Conservation (phyloP, 1,284 basidiomycete genomes). For the Takashimella tepidaria region DNA sequence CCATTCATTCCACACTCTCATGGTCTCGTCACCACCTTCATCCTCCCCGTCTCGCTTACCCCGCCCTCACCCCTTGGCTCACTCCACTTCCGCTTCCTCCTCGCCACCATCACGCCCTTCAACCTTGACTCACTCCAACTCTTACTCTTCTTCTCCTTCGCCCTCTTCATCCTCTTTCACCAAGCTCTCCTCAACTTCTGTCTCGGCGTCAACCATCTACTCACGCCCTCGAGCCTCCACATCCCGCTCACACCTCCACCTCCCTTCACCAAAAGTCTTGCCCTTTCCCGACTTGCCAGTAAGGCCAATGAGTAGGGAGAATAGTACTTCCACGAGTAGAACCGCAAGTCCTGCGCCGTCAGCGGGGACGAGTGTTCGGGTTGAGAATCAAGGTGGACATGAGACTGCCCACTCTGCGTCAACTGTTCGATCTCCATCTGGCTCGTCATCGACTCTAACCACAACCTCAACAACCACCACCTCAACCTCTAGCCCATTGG, state of each 20-base stretch:
- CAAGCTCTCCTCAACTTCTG: slow-evolving; percentile 14
- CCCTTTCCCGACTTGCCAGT: slow-evolving; percentile 18
- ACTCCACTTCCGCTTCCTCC: background rate
- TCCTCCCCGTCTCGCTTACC: background rate
- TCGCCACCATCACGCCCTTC: background rate
- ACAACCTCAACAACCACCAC: no score
- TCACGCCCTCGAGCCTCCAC: slow-evolving; percentile 4
- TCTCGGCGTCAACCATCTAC: slow-evolving; percentile 14
- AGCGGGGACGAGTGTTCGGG: no score
- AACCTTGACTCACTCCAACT: background rate
- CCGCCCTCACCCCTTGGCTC: background rate
- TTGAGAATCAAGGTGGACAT: no score
- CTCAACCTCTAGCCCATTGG: no score
- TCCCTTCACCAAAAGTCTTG: slow-evolving; percentile 17
- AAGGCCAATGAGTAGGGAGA: slow-evolving; percentile 11
- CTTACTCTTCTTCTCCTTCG: background rate
- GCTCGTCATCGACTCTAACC: no score
- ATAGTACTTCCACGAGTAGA: background rate
- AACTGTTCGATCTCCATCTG: no score
- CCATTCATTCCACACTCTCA: background rate
- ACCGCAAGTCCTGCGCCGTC: background rate
- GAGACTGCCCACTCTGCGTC: no score
- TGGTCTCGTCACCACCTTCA: background rate
- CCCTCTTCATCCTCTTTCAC: slow-evolving; percentile 5
- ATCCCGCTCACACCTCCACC: slow-evolving; percentile 9